Conservation (phyloP, 2,329 filamentous ascomycete species). For the Trichoderma sp. region DNA sequence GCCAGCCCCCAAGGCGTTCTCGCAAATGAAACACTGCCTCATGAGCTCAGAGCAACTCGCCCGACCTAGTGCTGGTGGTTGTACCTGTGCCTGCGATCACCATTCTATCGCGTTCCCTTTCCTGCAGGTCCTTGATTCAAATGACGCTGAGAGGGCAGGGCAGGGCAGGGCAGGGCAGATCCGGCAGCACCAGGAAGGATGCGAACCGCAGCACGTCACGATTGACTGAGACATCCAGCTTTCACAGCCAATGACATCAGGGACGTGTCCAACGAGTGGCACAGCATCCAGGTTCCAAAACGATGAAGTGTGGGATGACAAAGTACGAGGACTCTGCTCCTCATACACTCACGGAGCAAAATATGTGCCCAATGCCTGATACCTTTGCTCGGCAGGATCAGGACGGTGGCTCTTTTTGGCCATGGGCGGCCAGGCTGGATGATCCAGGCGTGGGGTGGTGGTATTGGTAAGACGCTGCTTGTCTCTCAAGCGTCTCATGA, state of each 20-base stretch:
- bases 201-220: slow-evolving; percentile 25
- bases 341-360: background rate
- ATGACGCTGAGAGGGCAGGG: background rate
- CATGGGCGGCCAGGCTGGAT: background rate
- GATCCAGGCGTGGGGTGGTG: background rate
- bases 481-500: background rate
- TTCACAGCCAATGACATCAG: slow-evolving; percentile 14
- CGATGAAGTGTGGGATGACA: background rate
- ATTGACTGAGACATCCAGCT: slow-evolving; percentile 21
- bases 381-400: slow-evolving; percentile 11
- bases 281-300: background rate
- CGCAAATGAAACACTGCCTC: slow-evolving; percentile 21
- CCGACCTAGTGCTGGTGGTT: too few relatives aligned
- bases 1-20: slow-evolving; percentile 27
- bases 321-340: background rate
- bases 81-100: background rate
- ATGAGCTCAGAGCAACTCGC: background rate
- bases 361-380: background rate
- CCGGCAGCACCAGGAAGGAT: slow-evolving; percentile 4
- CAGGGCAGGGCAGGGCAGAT: background rate
- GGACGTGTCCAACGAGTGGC: slow-evolving; percentile 6
- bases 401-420: background rate
- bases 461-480: slow-evolving; percentile 12
- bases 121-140: background rate
- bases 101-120: slow-evolving; percentile 6